Conservation (phyloP, 306 rosid genomes). For the Lotus japonicus region DNA sequence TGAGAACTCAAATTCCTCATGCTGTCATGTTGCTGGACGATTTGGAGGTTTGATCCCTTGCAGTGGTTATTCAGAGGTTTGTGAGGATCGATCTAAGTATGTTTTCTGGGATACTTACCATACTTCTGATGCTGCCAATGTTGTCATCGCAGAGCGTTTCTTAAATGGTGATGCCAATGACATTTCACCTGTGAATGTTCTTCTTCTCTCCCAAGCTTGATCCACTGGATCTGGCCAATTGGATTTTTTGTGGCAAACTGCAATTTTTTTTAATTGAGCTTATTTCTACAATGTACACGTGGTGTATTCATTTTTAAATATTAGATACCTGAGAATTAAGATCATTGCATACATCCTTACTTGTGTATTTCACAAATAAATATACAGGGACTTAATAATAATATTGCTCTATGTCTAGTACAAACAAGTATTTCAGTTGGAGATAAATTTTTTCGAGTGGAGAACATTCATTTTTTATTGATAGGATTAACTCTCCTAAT, state of each 20-base stretch:
- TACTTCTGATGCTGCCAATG: slow-evolving; percentile 60
- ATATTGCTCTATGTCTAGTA: too few relatives aligned
- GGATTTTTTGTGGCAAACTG: not conserved
- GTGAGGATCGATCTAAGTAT: slow-evolving; percentile 48
- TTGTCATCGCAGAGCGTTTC: slow-evolving; percentile 40
- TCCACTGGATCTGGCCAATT: not conserved
- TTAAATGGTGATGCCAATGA: slow-evolving; percentile 37
- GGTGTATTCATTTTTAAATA: too few relatives aligned
- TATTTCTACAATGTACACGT: too few relatives aligned
- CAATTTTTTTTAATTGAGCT: too few relatives aligned
- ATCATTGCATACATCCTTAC: too few relatives aligned
- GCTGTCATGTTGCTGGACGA: slow-evolving; percentile 53
- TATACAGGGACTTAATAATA: too few relatives aligned
- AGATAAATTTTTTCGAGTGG: too few relatives aligned
- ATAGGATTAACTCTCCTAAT: too few relatives aligned
- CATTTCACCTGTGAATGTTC: slow-evolving; percentile 51
- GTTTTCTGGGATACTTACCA: slow-evolving; percentile 73
- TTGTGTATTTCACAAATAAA: too few relatives aligned
- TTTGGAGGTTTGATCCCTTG: slow-evolving; percentile 66
- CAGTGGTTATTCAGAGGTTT: slow-evolving; percentile 40
- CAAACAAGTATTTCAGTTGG: too few relatives aligned
- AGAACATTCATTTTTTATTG: too few relatives aligned
- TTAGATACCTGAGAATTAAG: too few relatives aligned
- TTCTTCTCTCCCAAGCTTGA: slow-evolving; percentile 36
- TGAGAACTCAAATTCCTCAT: slow-evolving; percentile 42